phyloP scores from a whole-genome alignment of 2,329 filamentous ascomycete species.

The Zasmidium citrigriseum region DNA sequence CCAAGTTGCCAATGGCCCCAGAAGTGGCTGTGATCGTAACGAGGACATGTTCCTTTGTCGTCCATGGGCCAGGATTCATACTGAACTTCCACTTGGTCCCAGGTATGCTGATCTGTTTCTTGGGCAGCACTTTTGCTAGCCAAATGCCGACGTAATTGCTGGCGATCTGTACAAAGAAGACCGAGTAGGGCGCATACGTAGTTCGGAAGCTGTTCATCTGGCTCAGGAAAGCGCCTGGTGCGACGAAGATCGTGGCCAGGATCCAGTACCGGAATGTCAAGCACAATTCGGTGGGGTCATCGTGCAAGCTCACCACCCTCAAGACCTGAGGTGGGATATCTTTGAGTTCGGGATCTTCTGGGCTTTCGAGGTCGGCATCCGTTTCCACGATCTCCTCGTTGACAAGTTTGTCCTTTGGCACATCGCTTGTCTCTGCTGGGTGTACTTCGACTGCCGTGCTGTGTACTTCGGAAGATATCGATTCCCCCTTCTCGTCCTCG shows the following conservation, averaged over 20 bases:
- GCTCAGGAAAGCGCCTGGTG: conserved; percentile 59
- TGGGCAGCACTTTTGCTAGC: conserved; percentile 54
- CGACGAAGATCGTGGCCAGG: conserved; percentile 56
- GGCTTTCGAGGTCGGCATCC: background rate
- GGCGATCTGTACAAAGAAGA: background rate
- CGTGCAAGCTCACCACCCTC: conserved; percentile 58
- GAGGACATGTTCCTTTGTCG: conserved; percentile 60
- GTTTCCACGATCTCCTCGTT: background rate
- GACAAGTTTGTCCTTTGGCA: background rate
- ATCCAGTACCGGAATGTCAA: conserved; percentile 63
- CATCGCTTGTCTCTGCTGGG: background rate
- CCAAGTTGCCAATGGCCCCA: conserved; percentile 22
- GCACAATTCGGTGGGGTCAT: conserved; percentile 58
- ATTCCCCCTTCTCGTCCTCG: background rate
- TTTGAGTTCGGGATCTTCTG: conserved; percentile 40
- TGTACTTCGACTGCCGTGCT: background rate
- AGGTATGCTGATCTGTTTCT: conserved; percentile 50
- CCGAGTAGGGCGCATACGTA: background rate
- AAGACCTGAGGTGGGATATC: conserved; percentile 59
- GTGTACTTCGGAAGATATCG: background rate
- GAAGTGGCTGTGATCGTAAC: conserved; percentile 47
- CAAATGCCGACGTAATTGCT: conserved; percentile 41
- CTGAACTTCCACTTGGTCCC: conserved; percentile 53
- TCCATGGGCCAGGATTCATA: conserved; percentile 59
- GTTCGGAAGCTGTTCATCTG: conserved; percentile 49